phyloP scores from a whole-genome alignment of 352 stramenopile species.

The Peronospora farinosa region DNA sequence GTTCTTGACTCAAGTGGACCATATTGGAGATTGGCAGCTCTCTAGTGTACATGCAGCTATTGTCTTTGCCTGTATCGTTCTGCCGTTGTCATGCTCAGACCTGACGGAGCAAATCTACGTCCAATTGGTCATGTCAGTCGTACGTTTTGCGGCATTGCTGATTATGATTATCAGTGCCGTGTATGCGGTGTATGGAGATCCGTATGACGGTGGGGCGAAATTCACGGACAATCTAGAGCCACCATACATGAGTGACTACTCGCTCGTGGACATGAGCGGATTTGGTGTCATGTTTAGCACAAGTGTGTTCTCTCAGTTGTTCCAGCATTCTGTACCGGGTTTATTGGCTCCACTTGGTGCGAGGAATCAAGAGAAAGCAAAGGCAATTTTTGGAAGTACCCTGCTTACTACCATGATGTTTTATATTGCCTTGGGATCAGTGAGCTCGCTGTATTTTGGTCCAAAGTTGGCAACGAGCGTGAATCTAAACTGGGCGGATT shows the following conservation, averaged over 20 bases:
- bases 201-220: constrained; percentile 46
- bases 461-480: constrained; percentile 69
- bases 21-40: constrained; percentile 44
- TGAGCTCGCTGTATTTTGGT: constrained; percentile 84
- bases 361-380: constrained; percentile 53
- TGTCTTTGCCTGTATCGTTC: constrained; percentile 76
- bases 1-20: constrained; percentile 64
- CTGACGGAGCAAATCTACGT: constrained; percentile 86
- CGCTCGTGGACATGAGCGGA: constrained; percentile 56
- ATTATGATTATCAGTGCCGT: constrained; percentile 85
- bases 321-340: constrained; percentile 87
- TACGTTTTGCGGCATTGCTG: constrained; percentile 81
- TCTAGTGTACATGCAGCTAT: constrained; percentile 50
- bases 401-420: constrained; percentile 80
- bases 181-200: constrained; percentile 66
- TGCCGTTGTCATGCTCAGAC: constrained; percentile 85
- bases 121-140: constrained; percentile 81
- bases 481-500: constrained; percentile 89
- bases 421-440: constrained; percentile 75
- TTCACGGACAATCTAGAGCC: background rate
- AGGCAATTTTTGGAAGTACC: constrained; percentile 66
- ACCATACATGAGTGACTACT: constrained; percentile 56
- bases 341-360: constrained; percentile 66
- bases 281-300: constrained; percentile 90
- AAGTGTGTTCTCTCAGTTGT: constrained; percentile 86